Base-by-base conservation (phyloP, 345 rosid species). In the Salix dunnii region DNA sequence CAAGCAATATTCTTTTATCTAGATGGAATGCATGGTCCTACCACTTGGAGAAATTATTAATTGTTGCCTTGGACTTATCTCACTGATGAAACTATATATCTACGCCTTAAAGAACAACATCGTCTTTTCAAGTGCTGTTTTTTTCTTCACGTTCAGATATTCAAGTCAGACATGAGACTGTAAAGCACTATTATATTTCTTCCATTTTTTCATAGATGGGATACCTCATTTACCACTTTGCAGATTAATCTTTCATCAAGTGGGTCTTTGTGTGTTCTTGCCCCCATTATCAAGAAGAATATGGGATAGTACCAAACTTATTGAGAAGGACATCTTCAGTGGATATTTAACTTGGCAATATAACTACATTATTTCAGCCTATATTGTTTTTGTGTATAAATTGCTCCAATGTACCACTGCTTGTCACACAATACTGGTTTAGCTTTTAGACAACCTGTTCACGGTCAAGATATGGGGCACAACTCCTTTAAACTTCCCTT, bases 301-400 rank as follows among this genome's bases (percentile, higher is more conserved):
- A 61, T 88, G 94, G 86, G 70, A 70, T 77, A 77, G 80, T 76
- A 71, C 94, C 94, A 43, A 88, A 86, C 85, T 79, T 62, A 68
- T 62, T 35, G 88, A 86, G 23, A 58, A 49, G 4, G 84, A 84
- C 85, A 78, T 76, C 67, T 25, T 14, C 53, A 81, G 85, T 86
- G 86, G 75, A 71, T 62, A 42, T 72, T 51, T 81, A 83, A 81
- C 89, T 83, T 77, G 74, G 74, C 51, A 61, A 17, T 58, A 58
- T 71, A 70, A 38, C 36, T 42, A 33, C 30, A 70, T 43, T 53
- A 23, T 3, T 66, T 40, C 36, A 33, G 60, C 64, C 10, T 43
- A 62, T 67, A 40, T 51, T 64, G 3, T 12, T 28, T 38, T 62
- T 76, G 73, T 38, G 69, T 77, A 87, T 86, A 89, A 83, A 83